Evolutionary conservation across 164 flowering plant species (phyloP).

Genomic region (Vitis amurensis): DNA sequence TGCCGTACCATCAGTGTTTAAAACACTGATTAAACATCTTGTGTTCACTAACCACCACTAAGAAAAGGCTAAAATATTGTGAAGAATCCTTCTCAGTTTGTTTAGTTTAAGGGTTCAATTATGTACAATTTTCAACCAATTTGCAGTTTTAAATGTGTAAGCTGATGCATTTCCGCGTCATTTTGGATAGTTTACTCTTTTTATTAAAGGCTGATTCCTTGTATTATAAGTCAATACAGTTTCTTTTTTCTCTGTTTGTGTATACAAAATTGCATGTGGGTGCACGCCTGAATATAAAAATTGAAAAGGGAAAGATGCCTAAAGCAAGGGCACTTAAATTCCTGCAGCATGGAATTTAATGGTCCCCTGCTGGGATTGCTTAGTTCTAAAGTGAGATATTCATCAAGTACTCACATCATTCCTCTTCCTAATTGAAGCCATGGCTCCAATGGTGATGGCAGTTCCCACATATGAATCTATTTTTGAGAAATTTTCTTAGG

Average conservation of each 20-base stretch:
- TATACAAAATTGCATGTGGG: too few relatives aligned
- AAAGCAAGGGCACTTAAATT: too few relatives aligned
- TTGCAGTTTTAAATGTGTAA: conserved; percentile 6
- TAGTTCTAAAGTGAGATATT: too few relatives aligned
- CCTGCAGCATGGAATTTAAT: too few relatives aligned
- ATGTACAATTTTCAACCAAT: not conserved
- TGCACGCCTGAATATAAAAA: too few relatives aligned
- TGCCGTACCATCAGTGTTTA: conserved; percentile 42
- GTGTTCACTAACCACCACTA: not conserved
- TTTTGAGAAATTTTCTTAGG: too few relatives aligned
- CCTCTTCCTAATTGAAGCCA: too few relatives aligned
- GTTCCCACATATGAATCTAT: too few relatives aligned
- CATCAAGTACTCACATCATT: too few relatives aligned
- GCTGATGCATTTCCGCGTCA: conserved; percentile 9
- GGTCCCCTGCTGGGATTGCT: too few relatives aligned
- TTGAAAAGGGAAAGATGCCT: too few relatives aligned
- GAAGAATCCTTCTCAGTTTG: not conserved
- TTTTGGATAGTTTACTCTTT: conserved; percentile 2
- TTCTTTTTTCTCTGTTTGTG: not conserved
- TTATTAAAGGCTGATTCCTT: conserved; percentile 6
- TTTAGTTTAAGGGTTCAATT: not conserved
- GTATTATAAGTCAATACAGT: not conserved
- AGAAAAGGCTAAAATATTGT: not conserved
- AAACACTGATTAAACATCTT: not conserved
- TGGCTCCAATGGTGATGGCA: too few relatives aligned